phyloP scores from a whole-genome alignment of 176 grass and related monocot species.

The Calamus simplicifolius region DNA sequence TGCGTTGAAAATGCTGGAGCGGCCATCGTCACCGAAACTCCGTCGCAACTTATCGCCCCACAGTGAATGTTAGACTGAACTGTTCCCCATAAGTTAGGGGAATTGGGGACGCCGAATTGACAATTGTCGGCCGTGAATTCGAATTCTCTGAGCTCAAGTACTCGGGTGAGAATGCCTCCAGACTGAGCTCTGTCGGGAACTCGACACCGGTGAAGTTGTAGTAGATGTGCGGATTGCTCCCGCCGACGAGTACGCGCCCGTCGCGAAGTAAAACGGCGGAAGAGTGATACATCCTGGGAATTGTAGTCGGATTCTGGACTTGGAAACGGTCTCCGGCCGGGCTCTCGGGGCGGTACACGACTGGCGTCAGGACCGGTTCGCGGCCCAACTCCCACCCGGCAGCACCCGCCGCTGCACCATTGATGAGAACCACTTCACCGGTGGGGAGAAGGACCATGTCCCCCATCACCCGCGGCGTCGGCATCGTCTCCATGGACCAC shows the following conservation, averaged over 20 bases:
- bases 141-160: constrained; percentile 46
- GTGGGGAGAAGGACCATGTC: constrained; percentile 76
- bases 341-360: constrained; percentile 39
- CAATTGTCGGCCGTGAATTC: constrained; percentile 33
- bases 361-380: constrained; percentile 29
- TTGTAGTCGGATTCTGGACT: constrained; percentile 31
- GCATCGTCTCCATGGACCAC: constrained; percentile 70
- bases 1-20: constrained; percentile 77
- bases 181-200: constrained; percentile 77
- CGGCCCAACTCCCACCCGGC: constrained; percentile 58
- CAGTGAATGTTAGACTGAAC: constrained; percentile 35
- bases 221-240: constrained; percentile 68
- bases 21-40: constrained; percentile 44
- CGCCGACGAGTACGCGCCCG: constrained; percentile 63
- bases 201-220: constrained; percentile 63
- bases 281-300: constrained; percentile 64
- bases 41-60: neutral
- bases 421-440: constrained; percentile 59
- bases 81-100: constrained; percentile 25
- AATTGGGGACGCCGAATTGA: constrained; percentile 12
- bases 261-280: constrained; percentile 50
- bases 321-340: constrained; percentile 31
- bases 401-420: constrained; percentile 51
- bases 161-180: constrained; percentile 68
- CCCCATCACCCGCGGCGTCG: constrained; percentile 72